Conservation (phyloP, 2,329 filamentous ascomycete genomes). For the Fusarium nygamai region DNA sequence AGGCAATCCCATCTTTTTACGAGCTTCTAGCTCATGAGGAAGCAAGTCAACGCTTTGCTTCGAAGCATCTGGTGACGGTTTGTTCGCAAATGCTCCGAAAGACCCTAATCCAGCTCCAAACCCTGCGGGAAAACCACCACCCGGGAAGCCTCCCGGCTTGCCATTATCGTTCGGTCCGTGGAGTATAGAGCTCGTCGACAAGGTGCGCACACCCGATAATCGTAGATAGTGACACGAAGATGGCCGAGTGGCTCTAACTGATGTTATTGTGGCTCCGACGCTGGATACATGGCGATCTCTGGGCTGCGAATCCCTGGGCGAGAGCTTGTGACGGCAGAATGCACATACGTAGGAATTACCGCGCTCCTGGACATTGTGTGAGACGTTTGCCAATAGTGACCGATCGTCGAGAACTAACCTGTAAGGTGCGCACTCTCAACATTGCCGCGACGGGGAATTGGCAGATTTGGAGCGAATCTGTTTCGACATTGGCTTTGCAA, state of each 20-base stretch:
- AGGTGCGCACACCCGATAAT: constrained; percentile 29
- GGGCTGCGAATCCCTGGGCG: constrained; percentile 26
- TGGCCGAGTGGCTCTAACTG: background rate
- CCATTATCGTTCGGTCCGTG: constrained; percentile 32
- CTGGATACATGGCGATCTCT: constrained; percentile 27
- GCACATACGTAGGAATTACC: constrained; percentile 54
- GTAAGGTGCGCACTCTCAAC: constrained; percentile 55
- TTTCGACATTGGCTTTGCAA: constrained; percentile 36
- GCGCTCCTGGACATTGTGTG: constrained; percentile 45
- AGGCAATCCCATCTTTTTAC: constrained; percentile 40
- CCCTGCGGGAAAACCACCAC: constrained; percentile 31
- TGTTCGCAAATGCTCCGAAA: constrained; percentile 39
- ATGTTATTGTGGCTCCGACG: constrained; percentile 14
- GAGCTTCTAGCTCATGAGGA: constrained; percentile 53
- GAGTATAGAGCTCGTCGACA: constrained; percentile 44
- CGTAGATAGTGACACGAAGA: background rate
- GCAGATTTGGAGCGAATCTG: constrained; percentile 26
- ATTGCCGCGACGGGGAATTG: constrained; percentile 47
- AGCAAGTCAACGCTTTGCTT: constrained; percentile 42
- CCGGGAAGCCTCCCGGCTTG: constrained; percentile 38
- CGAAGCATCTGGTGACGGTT: background rate
- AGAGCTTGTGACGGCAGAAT: constrained; percentile 49
- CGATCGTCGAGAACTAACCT: constrained; percentile 45
- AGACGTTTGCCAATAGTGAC: background rate
- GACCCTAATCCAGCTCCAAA: constrained; percentile 35